Conservation (phyloP, 129 eudicot species). For the Flaveria robusta region DNA sequence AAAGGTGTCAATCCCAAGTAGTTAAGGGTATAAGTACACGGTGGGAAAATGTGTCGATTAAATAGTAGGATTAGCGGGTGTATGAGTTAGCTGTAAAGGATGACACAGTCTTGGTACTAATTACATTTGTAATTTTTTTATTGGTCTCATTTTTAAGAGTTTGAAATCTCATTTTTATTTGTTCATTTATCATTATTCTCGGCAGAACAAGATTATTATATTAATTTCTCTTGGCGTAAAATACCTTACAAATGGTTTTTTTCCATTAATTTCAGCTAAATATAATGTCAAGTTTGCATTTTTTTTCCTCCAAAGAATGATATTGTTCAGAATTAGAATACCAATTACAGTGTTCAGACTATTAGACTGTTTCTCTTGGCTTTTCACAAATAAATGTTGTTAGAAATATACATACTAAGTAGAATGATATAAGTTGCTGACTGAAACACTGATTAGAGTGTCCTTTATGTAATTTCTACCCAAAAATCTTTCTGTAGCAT, state of each 20-base stretch:
- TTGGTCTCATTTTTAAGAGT: not conserved
- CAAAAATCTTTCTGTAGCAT: not conserved
- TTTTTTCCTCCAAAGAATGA: not conserved
- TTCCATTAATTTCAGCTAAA: not conserved
- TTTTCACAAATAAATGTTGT: too few species aligned
- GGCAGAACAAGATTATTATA: not conserved
- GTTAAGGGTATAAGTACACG: too few species aligned
- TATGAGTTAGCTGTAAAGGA: too few species aligned
- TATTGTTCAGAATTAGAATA: not conserved
- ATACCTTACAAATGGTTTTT: not conserved
- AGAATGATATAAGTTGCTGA: not conserved
- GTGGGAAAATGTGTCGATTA: too few species aligned
- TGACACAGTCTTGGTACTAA: not conserved
- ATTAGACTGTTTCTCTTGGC: too few species aligned
- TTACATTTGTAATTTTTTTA: not conserved
- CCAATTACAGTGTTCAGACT: too few species aligned
- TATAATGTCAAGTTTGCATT: not conserved
- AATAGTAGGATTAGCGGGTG: too few species aligned
- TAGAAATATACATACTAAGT: not conserved
- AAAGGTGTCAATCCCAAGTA: too few species aligned
- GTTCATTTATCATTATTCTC: not conserved
- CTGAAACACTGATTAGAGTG: not conserved
- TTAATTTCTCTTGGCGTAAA: not conserved
- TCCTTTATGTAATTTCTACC: not conserved
- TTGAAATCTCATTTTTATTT: not conserved